Conservation (phyloP, 192 early-diverging fungal species). For the Coemansia sp. region DNA sequence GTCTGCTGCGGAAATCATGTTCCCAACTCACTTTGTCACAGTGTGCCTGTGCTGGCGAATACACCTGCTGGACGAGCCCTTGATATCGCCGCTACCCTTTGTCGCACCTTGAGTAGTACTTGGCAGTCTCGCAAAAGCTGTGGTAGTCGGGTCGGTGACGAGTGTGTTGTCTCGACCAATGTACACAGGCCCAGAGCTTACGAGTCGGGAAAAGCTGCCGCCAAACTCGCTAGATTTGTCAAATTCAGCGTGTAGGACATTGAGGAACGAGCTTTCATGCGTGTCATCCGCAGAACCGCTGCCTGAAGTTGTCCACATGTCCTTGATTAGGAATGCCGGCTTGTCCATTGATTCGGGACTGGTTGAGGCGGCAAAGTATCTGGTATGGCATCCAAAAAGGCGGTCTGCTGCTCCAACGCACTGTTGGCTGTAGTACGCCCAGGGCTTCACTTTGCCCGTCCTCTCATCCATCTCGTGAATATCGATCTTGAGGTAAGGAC, state of each 20-base stretch:
- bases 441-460: too few species aligned
- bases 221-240: not conserved
- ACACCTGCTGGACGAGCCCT: not conserved
- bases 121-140: not conserved
- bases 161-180: not conserved
- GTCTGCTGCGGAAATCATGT: too few species aligned
- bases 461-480: too few species aligned
- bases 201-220: not conserved
- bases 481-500: too few species aligned
- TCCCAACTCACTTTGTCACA: too few species aligned
- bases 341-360: not conserved
- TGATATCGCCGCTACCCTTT: not conserved
- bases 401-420: too few species aligned
- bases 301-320: too few species aligned
- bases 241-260: not conserved
- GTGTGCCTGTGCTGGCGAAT: too few species aligned
- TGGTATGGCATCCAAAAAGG: not conserved
- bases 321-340: too few species aligned
- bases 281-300: too few species aligned
- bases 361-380: not conserved
- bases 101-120: not conserved
- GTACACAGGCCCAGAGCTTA: not conserved
- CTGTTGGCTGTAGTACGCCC: too few species aligned
- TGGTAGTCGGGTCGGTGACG: not conserved
- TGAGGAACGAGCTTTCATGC: too few species aligned